Percentiles rank a stretch among this genome's conserved stretches.
These are phyloP conservation scores for Mortierella sp. DNA, from an alignment of 371 early-diverging fungal species.

Conservation along the genomic window DNA sequence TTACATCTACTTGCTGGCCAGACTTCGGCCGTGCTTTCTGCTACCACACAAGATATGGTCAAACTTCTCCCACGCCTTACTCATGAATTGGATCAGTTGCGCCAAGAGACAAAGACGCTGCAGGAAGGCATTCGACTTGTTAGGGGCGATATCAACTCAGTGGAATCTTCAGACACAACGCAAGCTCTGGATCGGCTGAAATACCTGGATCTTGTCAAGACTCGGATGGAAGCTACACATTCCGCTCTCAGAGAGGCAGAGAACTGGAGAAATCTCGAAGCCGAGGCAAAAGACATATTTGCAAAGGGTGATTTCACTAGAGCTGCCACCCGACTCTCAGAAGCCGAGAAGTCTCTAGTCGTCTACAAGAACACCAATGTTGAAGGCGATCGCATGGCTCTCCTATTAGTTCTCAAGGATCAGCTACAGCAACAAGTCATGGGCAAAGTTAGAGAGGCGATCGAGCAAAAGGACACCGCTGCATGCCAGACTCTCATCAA, in stretches of 20 bases:
- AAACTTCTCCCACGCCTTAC: constrained; percentile 76
- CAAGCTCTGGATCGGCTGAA: constrained; percentile 73
- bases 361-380: constrained; percentile 78
- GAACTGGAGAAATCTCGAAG: constrained; percentile 80
- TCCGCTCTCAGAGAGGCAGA: constrained; percentile 76
- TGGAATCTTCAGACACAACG: constrained; percentile 57
- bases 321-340: constrained; percentile 71
- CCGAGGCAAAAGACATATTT: constrained; percentile 75
- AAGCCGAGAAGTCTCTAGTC: constrained; percentile 74
- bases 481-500: constrained; percentile 64
- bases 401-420: constrained; percentile 66
- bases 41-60: constrained; percentile 69
- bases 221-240: constrained; percentile 76
- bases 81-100: constrained; percentile 73
- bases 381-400: constrained; percentile 66
- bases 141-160: constrained; percentile 58
- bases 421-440: constrained; percentile 67
- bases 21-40: constrained; percentile 46
- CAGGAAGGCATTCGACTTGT: constrained; percentile 64
- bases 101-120: constrained; percentile 67
- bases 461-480: constrained; percentile 67
- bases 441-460: constrained; percentile 63
- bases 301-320: constrained; percentile 69
- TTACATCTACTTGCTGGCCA: constrained; percentile 46
- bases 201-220: constrained; percentile 75